These are phyloP conservation scores for Apiotrichum gracile DNA, from an alignment of 1,284 basidiomycete genomes.

Conservation along the genomic window DNA sequence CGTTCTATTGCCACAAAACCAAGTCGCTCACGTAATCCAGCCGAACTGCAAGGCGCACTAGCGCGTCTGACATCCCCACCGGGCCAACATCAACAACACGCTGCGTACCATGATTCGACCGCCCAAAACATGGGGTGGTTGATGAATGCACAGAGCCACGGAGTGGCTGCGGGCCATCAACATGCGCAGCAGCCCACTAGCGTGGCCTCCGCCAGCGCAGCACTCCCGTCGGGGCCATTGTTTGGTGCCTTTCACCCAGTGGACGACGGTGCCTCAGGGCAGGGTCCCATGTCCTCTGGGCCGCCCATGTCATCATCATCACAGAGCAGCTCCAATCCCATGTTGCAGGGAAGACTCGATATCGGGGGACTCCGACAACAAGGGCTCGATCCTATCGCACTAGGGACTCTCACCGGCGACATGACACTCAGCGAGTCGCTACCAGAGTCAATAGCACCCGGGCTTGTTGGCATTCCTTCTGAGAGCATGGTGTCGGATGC, in stretches of 20 bases:
- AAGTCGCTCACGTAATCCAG: conserved; percentile 8
- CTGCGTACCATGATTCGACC: background rate
- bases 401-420: background rate
- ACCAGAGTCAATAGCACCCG: background rate
- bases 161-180: background rate
- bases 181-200: background rate
- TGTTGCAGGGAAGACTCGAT: background rate
- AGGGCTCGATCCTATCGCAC: background rate
- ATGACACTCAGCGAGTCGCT: background rate
- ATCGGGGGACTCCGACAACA: background rate
- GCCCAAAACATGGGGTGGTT: background rate
- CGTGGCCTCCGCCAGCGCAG: background rate
- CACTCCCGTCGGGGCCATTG: background rate
- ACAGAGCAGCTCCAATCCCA: background rate
- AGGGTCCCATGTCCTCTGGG: background rate
- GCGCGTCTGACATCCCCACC: background rate
- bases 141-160: background rate
- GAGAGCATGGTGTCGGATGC: background rate
- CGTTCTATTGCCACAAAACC: background rate
- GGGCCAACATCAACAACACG: background rate
- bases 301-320: background rate
- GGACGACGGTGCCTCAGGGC: background rate
- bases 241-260: background rate
- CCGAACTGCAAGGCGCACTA: conserved; percentile 16
- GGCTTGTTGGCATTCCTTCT: background rate